Evolutionary conservation across 2,329 filamentous ascomycete genomes (phyloP), one percentile per base, ranked within the genome.

Genomic region (Cordyceps pruinosa): DNA sequence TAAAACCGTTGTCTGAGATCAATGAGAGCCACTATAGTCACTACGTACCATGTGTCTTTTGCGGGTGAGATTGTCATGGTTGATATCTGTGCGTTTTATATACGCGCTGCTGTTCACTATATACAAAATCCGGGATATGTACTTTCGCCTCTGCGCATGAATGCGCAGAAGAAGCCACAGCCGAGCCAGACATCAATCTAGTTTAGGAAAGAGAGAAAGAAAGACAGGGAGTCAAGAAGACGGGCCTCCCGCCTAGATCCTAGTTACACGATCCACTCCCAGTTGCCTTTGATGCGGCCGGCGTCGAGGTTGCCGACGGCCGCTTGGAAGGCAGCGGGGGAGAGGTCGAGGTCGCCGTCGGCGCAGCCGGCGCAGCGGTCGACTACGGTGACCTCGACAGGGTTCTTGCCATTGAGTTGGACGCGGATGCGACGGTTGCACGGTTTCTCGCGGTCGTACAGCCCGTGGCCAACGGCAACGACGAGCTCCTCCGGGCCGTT

Each of bases 371-470:
- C 68, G 71, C 87, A 90, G 52, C 86, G 77, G 70, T 90, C 87
- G 6, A 89, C 85, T 7, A 90, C 82, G 21, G 72, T 84, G 26
- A 89, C 77, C 61, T 85, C 82, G 13, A 84, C 76, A 41, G 77
- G 60, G 44, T n/a, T n/a, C n/a, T 63, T 64, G 49, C 61, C 68
- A 34, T 73, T 72, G 58, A 84, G 73, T 47, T 71, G 75, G 28
- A 89, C 79, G 26, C 85, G 75, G n/a, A 94, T 80, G 68, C 77
- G 83, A 64, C 75, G 74, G 2, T 85, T 85, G 65, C 89, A 93
- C 1, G 73, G 67, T 4, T 73, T 71, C 1, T 75, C 75, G 0
- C 82, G 77, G 67, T 91, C 87, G 66, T 83, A 93, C 5, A 88
- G 66, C n/a, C 77, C 66, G 64, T 86, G 81, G 2, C 85, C 86